Base-by-base conservation (phyloP, 768 basidiomycete genomes). In the Fomitopsis serialis region DNA sequence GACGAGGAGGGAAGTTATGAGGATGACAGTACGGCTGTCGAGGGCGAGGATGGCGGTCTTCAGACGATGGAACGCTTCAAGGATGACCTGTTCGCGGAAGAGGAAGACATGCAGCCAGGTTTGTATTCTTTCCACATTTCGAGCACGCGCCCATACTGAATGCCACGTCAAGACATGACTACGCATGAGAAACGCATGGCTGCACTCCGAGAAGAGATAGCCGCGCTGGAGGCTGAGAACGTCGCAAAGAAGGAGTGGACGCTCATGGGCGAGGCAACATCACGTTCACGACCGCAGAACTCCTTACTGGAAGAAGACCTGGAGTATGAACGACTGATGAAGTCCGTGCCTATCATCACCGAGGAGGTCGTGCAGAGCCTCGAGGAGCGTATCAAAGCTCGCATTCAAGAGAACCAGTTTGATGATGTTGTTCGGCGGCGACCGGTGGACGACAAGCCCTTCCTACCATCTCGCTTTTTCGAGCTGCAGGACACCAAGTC, bases 221-320 rank as follows among this genome's bases (percentile, higher is more conserved):
- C 82, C 8, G 70, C 80, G 19, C 74, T 98, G 34, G 97, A 98
- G 66, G 74, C 81, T 1, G 87, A 93, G 68, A 98, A 96, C 67
- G 81, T 96, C 48, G 85, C 82, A 1, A 77, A 82, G 48, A 98
- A 98, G 70, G 85, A 92, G 55, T 99, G 97, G 97, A 85, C 85
- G 6, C 77, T 97, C 25, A 81, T 90, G 75, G 95, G 97, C 45
- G 96, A 98, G 70, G 91, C 92, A 29, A 81, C 80, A 21, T 81
- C 92, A 6, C 80, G 85, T 37, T 70, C 85, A 42, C 80, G 97
- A 48, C 96, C 97, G 3, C 84, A 92, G 66, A 94, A 99, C 68
- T 89, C 90, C 9, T 75, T 98, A 19, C 78, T 99, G 12, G 91
- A 92, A 67, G 90, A 98, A 66, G 92, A 97, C 68, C 78, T 99